Base-by-base conservation (phyloP, 768 basidiomycete genomes). In the Xerocomellus chrysenteron region DNA sequence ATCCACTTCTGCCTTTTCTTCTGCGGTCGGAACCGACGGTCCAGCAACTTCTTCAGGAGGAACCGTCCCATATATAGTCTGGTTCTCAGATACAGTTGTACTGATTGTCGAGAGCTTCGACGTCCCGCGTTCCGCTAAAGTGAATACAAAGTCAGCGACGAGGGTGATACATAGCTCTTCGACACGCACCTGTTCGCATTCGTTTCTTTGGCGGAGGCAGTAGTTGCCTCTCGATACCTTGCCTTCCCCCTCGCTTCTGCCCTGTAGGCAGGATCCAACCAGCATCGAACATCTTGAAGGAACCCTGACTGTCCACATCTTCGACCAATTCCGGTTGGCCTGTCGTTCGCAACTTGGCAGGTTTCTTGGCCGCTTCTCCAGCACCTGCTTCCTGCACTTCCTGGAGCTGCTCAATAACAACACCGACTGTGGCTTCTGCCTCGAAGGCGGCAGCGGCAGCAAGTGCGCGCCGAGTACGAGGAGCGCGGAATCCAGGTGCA, bases 221-320 rank as follows among this genome's bases (percentile, higher is more conserved):
- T 4, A 68, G 63, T n/a, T 69, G 71, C 39, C 78, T 74, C 26
- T 84, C 83, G 11, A 78, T 58, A 14, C 76, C 66, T 21, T 72
- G 69, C 14, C 88, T 75, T 21, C 84, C 84, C 32, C 85, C 81
- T 33, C 93, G 80, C 60, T 83, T 81, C 50, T 84, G 81, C 35
- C 88, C 90, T 3, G 84, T 76, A 24, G 92, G 90, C 14, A 95
- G 73, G 9, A 96, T 91, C 93, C 92, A 95, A 1, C 94, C 94
- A 24, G 78, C 76, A 56, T 97, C 87, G 73, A 96, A 96, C 73
- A 87, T 72, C 66, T 77, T 82, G 77, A 96, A 97, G 19, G 86
- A 87, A 42, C 81, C 81, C 52, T 82, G 80, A 42, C 81, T 79
- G 66, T 88, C 88, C 33, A 95, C 83, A 41, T 85, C 77, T n/a